phyloP scores from a whole-genome alignment of 2,329 filamentous ascomycete species.

The Alternaria alternata region DNA sequence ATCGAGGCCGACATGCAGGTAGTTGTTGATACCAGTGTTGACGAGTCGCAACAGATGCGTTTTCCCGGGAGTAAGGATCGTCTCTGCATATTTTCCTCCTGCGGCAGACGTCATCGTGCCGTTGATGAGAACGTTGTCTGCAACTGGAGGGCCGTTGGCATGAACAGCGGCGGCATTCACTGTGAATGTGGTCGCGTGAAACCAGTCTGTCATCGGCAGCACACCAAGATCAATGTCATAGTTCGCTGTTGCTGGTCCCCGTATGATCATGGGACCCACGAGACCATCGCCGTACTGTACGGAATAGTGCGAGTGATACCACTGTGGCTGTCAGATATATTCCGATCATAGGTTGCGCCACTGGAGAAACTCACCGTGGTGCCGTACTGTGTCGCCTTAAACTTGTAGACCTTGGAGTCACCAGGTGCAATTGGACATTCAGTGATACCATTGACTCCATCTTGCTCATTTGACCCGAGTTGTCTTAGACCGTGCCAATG shows the following conservation, averaged over 20 bases:
- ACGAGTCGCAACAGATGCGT: conserved; percentile 56
- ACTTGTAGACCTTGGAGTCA: conserved; percentile 41
- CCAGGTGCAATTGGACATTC: conserved; percentile 75
- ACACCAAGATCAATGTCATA: conserved; percentile 56
- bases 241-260: conserved; percentile 51
- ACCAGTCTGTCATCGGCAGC: conserved; percentile 52
- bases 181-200: conserved; percentile 38
- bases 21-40: conserved; percentile 47
- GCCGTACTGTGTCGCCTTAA: conserved; percentile 48
- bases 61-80: conserved; percentile 50
- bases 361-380: conserved; percentile 33
- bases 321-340: conserved; percentile 51
- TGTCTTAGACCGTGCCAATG: conserved; percentile 63
- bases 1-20: conserved; percentile 33
- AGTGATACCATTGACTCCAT: conserved; percentile 60
- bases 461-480: conserved; percentile 52
- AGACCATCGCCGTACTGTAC: conserved; percentile 55
- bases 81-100: conserved; percentile 46
- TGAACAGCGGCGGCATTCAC: conserved; percentile 48
- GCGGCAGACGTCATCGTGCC: conserved; percentile 61
- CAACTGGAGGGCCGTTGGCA: conserved; percentile 49
- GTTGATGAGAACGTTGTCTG: conserved; percentile 61
- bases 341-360: not conserved
- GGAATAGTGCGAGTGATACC: conserved; percentile 56
- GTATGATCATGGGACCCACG: conserved; percentile 52